Conservation (phyloP, 2,329 filamentous ascomycete genomes). For the Stachybotrys chartarum region DNA sequence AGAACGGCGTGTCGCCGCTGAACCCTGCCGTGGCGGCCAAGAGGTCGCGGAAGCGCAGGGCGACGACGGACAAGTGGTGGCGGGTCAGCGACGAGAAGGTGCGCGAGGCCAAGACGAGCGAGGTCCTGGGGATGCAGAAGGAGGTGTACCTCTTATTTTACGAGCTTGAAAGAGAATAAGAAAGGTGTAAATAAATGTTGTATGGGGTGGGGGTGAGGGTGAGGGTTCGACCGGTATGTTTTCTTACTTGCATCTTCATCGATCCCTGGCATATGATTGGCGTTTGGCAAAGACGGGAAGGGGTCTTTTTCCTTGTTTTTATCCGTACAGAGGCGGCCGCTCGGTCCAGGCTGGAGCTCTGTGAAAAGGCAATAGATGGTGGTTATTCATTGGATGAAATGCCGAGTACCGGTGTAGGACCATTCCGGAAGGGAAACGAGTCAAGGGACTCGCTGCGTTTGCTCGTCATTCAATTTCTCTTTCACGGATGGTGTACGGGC, state of each 20-base stretch:
- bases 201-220: neutral
- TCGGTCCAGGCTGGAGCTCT: too few relatives aligned
- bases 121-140: slow-evolving; percentile 87
- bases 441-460: too few relatives aligned
- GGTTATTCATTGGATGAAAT: too few relatives aligned
- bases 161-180: slow-evolving; percentile 60
- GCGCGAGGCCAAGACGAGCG: slow-evolving; percentile 85
- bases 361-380: too few relatives aligned
- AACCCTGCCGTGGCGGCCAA: slow-evolving; percentile 12
- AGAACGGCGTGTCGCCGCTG: slow-evolving; percentile 14
- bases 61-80: slow-evolving; percentile 75
- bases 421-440: too few relatives aligned
- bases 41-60: slow-evolving; percentile 49
- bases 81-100: slow-evolving; percentile 96
- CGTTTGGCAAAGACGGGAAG: neutral
- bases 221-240: neutral
- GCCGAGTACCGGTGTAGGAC: too few relatives aligned
- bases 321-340: neutral
- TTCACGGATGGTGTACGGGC: too few relatives aligned
- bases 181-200: neutral
- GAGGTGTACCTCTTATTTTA: slow-evolving; percentile 98
- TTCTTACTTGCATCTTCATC: neutral
- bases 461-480: too few relatives aligned
- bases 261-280: neutral
- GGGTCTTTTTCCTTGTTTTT: neutral